Conservation (phyloP, 176 grass and related monocot species). For the Rhynchospora breviuscula region DNA sequence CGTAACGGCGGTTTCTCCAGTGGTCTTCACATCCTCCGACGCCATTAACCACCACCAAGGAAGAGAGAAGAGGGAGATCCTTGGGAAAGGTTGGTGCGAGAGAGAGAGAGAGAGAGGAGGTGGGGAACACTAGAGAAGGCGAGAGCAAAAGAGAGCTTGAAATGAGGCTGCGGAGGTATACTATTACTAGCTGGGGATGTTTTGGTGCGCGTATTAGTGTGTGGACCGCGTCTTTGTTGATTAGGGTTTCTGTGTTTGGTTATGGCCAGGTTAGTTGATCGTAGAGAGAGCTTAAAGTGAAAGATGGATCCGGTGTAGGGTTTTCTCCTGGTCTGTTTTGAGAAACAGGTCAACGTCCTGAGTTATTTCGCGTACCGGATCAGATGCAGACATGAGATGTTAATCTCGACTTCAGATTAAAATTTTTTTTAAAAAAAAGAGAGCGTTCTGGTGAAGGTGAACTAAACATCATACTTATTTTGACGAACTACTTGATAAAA, state of each 20-base stretch:
- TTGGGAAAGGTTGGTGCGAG: not conserved
- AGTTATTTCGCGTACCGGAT: too few relatives aligned
- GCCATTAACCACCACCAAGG: slow-evolving; percentile 43
- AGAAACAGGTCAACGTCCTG: too few relatives aligned
- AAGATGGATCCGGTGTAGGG: not conserved
- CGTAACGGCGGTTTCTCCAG: slow-evolving; percentile 79
- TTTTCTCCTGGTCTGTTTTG: too few relatives aligned
- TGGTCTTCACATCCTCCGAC: slow-evolving; percentile 99
- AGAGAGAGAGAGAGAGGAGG: too few relatives aligned
- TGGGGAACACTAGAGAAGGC: not conserved
- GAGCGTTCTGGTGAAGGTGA: too few relatives aligned
- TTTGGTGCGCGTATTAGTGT: not conserved
- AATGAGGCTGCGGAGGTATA: slow-evolving; percentile 3
- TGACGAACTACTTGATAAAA: too few relatives aligned
- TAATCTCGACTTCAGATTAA: too few relatives aligned
- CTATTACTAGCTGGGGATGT: not conserved
- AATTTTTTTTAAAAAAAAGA: too few relatives aligned
- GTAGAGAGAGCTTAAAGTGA: not conserved
- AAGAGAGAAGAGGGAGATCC: not conserved
- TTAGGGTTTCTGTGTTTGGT: not conserved
- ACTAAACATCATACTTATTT: too few relatives aligned
- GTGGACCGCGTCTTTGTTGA: not conserved
- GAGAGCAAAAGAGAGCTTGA: not conserved
- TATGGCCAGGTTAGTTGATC: not conserved
- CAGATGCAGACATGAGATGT: too few relatives aligned